Evolutionary conservation across 768 basidiomycete species (phyloP).

Genomic region (Sporobolomyces pararoseus): DNA sequence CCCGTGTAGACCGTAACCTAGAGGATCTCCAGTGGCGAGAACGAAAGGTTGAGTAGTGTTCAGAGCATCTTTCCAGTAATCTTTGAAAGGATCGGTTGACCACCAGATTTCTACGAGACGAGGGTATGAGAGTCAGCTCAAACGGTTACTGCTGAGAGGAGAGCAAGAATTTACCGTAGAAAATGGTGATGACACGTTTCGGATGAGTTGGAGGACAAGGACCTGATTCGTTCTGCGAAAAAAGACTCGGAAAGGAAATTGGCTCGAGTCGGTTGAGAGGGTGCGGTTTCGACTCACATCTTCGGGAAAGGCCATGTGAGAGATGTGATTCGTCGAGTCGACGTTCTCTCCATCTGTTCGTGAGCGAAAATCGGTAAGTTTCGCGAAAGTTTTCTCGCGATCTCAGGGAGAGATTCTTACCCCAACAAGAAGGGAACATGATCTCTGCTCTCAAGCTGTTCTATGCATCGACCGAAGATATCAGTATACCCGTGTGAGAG

Average conservation of each 20-base stretch:
- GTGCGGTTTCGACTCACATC: not conserved
- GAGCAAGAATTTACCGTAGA: slow-evolving; percentile 16
- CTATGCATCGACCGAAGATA: not conserved
- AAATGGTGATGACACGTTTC: slow-evolving; percentile 29
- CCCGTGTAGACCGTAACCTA: slow-evolving; percentile 35
- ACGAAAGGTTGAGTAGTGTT: slow-evolving; percentile 32
- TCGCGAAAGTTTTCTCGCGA: too few relatives aligned
- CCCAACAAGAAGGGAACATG: slow-evolving; percentile 39
- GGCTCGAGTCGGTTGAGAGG: not conserved
- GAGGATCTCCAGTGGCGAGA: slow-evolving; percentile 31
- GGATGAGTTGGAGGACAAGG: slow-evolving; percentile 26
- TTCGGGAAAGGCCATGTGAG: slow-evolving; percentile 20
- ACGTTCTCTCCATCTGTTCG: slow-evolving; percentile 6
- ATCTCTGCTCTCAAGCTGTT: slow-evolving; percentile 35
- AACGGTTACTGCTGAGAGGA: too few relatives aligned
- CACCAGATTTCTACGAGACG: slow-evolving; percentile 24
- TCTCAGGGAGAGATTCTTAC: not conserved
- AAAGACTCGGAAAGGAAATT: too few relatives aligned
- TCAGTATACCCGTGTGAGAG: not conserved
- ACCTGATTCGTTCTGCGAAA: slow-evolving; percentile 5
- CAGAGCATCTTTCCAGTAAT: slow-evolving; percentile 17
- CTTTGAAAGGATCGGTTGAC: slow-evolving; percentile 28
- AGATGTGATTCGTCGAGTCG: slow-evolving; percentile 19
- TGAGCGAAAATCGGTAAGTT: too few relatives aligned
- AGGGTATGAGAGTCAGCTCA: too few relatives aligned